A percentile compares a stretch with the other conserved stretches of the same genome.
phyloP scores from a whole-genome alignment of 306 rosid genomes.

The Gastrolobium villosum region DNA sequence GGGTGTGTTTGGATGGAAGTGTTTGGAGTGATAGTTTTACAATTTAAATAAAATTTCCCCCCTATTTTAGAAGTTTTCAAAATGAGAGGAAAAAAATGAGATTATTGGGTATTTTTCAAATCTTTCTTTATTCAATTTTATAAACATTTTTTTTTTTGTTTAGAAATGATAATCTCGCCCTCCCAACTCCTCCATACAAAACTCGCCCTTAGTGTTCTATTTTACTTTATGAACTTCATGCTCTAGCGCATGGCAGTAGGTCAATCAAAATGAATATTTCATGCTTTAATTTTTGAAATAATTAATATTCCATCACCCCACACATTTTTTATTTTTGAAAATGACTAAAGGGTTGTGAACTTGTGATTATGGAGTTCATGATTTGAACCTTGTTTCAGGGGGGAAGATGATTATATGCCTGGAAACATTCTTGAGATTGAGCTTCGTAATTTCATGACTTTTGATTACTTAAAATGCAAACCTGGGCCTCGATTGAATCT shows the following conservation, averaged over 20 bases:
- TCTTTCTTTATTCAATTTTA: background rate
- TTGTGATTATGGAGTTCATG: constrained; percentile 34
- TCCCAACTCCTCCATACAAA: background rate
- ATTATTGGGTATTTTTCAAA: background rate
- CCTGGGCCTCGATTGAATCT: constrained; percentile 93
- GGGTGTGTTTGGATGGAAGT: constrained; percentile 8
- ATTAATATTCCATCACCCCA: background rate
- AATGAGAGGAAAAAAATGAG: constrained; percentile 5
- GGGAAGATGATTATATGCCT: constrained; percentile 95
- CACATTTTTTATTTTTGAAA: background rate
- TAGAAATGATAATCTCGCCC: background rate
- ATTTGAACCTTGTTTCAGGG: constrained; percentile 64
- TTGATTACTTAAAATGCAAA: constrained; percentile 78
- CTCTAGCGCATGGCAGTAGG: background rate
- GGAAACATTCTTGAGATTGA: constrained; percentile 92
- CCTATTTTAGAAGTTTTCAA: background rate
- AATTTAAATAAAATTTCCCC: background rate
- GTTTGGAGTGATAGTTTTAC: background rate
- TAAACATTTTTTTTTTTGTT: background rate
- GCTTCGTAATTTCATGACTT: constrained; percentile 92
- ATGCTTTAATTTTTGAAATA: background rate
- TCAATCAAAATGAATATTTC: background rate
- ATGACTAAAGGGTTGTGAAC: constrained; percentile 4
- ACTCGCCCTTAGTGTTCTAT: background rate
- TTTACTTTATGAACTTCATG: background rate